phyloP scores from a whole-genome alignment of 768 basidiomycete genomes.

The Kwoniella mangroviensis region DNA sequence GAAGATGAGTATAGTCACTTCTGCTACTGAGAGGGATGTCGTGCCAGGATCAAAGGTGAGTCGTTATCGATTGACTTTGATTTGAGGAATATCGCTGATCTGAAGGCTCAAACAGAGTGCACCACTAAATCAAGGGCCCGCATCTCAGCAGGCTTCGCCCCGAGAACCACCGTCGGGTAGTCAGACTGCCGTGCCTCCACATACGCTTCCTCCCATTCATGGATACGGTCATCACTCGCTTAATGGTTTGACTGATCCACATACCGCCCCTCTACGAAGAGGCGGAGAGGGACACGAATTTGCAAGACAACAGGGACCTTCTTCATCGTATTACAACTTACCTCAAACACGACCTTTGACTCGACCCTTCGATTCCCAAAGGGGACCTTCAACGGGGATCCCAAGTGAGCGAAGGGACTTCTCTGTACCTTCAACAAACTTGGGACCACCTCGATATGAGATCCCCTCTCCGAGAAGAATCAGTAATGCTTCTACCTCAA shows the following conservation, averaged over 20 bases:
- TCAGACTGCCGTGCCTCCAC: conserved; percentile 41
- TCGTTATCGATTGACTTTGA: not conserved
- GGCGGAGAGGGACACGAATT: conserved; percentile 41
- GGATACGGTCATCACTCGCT: conserved; percentile 24
- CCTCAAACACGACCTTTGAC: conserved; percentile 9
- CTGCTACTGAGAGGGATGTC: conserved; percentile 38
- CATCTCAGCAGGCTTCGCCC: conserved; percentile 41
- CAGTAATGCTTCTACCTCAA: conserved; percentile 2
- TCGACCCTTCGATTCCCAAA: conserved; percentile 17
- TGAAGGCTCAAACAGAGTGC: conserved; percentile 33
- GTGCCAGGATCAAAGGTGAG: conserved; percentile 48
- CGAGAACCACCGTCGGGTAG: conserved; percentile 39
- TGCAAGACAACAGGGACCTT: conserved; percentile 38
- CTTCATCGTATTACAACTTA: conserved; percentile 21
- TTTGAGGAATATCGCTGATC: not conserved
- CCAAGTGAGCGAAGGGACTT: conserved; percentile 18
- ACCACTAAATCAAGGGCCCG: conserved; percentile 44
- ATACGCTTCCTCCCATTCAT: conserved; percentile 30
- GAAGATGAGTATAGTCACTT: conserved; percentile 47
- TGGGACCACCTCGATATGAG: conserved; percentile 15
- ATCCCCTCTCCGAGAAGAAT: conserved; percentile 11
- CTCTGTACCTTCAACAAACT: conserved; percentile 5
- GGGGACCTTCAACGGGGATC: not conserved
- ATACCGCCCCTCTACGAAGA: conserved; percentile 41
- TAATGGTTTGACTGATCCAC: conserved; percentile 36